Percentiles rank a stretch among this genome's conserved stretches.
Evolutionary conservation across 2,329 filamentous ascomycete genomes (phyloP).

Genomic region (Geosmithia flava): DNA sequence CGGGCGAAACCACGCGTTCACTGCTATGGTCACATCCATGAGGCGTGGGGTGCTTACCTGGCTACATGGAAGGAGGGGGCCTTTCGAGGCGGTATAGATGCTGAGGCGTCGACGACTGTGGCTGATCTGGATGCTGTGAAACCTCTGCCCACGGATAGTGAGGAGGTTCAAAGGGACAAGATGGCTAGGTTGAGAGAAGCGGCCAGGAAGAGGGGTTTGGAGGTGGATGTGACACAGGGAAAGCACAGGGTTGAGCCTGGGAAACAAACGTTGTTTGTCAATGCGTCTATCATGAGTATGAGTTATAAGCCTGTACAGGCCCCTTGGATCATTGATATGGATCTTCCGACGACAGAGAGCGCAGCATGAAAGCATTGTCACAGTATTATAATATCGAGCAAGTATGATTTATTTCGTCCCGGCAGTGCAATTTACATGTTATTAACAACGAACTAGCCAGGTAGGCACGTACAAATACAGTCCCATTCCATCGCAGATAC

Average conservation of each 20-base stretch:
- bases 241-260: slow-evolving; percentile 18
- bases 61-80: slow-evolving; percentile 32
- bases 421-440: too few species aligned
- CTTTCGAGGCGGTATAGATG: slow-evolving; percentile 24
- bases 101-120: slow-evolving; percentile 8
- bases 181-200: slow-evolving; percentile 7
- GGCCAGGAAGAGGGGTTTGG: slow-evolving; percentile 14
- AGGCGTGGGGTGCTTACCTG: slow-evolving; percentile 43
- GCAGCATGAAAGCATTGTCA: neutral
- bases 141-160: slow-evolving; percentile 3
- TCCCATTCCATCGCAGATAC: too few species aligned
- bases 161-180: slow-evolving; percentile 3
- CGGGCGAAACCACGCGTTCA: slow-evolving; percentile 31
- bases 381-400: too few species aligned
- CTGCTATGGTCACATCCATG: slow-evolving; percentile 49
- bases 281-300: slow-evolving; percentile 40
- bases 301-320: slow-evolving; percentile 28
- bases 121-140: neutral
- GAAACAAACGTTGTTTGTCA: slow-evolving; percentile 45
- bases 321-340: slow-evolving; percentile 40
- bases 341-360: slow-evolving; percentile 23
- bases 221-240: slow-evolving; percentile 24
- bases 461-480: too few species aligned
- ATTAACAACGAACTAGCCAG: too few species aligned
- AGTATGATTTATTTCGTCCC: too few species aligned